Evolutionary conservation across 1,284 basidiomycete genomes (phyloP).

Genomic region (Volvariella volvacea): DNA sequence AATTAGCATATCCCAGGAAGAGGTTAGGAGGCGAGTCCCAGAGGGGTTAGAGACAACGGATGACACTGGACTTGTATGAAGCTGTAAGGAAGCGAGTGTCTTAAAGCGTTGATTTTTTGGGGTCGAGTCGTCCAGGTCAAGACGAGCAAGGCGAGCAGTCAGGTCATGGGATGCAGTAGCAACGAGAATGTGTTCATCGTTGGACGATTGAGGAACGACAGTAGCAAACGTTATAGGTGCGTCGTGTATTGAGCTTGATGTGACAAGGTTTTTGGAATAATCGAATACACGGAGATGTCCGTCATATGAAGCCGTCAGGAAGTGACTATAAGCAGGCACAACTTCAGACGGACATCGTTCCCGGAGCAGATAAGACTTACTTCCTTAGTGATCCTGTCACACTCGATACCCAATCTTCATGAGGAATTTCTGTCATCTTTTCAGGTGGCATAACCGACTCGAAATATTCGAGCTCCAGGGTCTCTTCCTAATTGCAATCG

Average conservation of each 20-base stretch:
- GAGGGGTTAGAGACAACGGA: conserved; percentile 49
- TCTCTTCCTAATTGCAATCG: conserved; percentile 59
- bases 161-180: conserved; percentile 85
- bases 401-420: conserved; percentile 93
- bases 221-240: conserved; percentile 73
- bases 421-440: conserved; percentile 72
- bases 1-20: conserved; percentile 76
- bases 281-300: conserved; percentile 72
- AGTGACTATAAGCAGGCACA: conserved; percentile 56
- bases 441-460: conserved; percentile 89
- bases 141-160: conserved; percentile 56
- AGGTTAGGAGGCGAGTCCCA: conserved; percentile 61
- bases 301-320: conserved; percentile 80
- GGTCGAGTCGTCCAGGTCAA: conserved; percentile 21
- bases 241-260: conserved; percentile 45
- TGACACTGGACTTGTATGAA: conserved; percentile 73
- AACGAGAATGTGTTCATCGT: conserved; percentile 36
- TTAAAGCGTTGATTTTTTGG: conserved; percentile 20
- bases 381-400: conserved; percentile 65
- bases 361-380: conserved; percentile 51
- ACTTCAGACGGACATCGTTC: conserved; percentile 63
- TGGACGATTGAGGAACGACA: conserved; percentile 33
- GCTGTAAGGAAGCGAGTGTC: conserved; percentile 56
- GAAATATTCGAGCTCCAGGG: conserved; percentile 91
- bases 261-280: conserved; percentile 52